A percentile compares a stretch with the other conserved stretches of the same genome.
Conservation (phyloP, 306 rosid species). For the Mimosa pudica region DNA sequence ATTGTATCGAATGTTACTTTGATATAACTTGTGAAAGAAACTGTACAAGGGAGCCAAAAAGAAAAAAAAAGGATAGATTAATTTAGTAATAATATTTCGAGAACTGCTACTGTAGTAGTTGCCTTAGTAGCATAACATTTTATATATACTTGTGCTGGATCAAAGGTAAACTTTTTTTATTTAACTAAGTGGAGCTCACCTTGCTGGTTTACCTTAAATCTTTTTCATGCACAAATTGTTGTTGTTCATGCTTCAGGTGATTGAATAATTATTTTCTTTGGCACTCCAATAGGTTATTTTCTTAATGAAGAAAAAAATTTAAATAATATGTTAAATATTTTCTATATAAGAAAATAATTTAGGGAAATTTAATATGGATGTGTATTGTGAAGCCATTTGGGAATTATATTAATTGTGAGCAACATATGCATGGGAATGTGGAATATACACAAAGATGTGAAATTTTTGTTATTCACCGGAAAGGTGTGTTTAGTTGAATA, state of each 20-base stretch:
- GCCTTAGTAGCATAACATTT: conserved; percentile 3
- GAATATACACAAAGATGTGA: not conserved
- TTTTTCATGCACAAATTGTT: not conserved
- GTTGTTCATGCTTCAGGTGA: conserved; percentile 1
- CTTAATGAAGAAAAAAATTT: conserved; percentile 5
- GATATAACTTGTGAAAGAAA: not conserved
- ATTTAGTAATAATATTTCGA: not conserved
- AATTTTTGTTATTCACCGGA: conserved; percentile 1
- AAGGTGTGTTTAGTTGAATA: not conserved
- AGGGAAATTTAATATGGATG: conserved; percentile 12
- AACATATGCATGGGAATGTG: conserved; percentile 10
- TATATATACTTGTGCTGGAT: conserved; percentile 16
- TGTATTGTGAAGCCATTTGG: conserved; percentile 1
- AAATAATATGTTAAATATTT: not conserved
- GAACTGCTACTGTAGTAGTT: not conserved
- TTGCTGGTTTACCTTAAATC: not conserved
- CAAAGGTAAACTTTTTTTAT: not conserved
- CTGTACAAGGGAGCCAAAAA: not conserved
- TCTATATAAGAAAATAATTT: not conserved
- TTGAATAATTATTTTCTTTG: conserved; percentile 9
- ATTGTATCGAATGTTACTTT: not conserved
- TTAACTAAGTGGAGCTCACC: conserved; percentile 8
- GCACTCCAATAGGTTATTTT: not conserved
- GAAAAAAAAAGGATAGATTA: not conserved
- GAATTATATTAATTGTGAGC: conserved; percentile 14